These are phyloP conservation scores for Aspergillus heteromorphus DNA, from an alignment of 495 filamentous ascomycete genomes.

Conservation along the genomic window DNA sequence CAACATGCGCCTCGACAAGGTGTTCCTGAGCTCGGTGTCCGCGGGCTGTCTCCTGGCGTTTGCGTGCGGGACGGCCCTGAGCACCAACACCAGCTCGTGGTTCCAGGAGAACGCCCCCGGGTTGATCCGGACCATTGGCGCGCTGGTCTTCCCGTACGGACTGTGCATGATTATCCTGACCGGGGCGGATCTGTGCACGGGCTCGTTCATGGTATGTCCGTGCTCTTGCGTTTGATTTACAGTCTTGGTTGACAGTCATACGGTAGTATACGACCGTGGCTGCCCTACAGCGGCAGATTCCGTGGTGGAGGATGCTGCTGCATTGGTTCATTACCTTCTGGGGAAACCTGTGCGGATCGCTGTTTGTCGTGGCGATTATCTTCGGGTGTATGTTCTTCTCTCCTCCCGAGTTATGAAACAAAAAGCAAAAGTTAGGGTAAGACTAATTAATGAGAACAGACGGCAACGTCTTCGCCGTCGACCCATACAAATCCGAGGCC, in stretches of 20 bases:
- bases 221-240: not conserved
- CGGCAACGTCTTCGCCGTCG: constrained; percentile 50
- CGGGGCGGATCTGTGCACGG: constrained; percentile 55
- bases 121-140: constrained; percentile 50
- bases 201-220: constrained; percentile 49
- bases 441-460: constrained; percentile 33
- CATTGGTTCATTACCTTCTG: constrained; percentile 56
- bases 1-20: constrained; percentile 48
- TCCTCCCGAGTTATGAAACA: not conserved
- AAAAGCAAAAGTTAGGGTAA: no score
- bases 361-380: constrained; percentile 55
- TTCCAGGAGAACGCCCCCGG: constrained; percentile 56
- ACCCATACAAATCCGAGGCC: constrained; percentile 44
- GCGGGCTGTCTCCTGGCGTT: constrained; percentile 50
- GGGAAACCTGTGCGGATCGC: constrained; percentile 54
- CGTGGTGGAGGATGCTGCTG: constrained; percentile 43
- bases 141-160: constrained; percentile 54
- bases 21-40: constrained; percentile 50
- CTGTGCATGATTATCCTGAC: constrained; percentile 56
- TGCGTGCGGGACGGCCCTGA: constrained; percentile 47
- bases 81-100: constrained; percentile 52
- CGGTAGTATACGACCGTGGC: constrained; percentile 56
- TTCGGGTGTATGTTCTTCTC: constrained; percentile 46
- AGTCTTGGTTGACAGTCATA: constrained; percentile 1
- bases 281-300: constrained; percentile 45